Evolutionary conservation across 371 early-diverging fungal genomes (phyloP), one percentile per base, ranked within the genome.

Genomic region (Mucor mucedo): DNA sequence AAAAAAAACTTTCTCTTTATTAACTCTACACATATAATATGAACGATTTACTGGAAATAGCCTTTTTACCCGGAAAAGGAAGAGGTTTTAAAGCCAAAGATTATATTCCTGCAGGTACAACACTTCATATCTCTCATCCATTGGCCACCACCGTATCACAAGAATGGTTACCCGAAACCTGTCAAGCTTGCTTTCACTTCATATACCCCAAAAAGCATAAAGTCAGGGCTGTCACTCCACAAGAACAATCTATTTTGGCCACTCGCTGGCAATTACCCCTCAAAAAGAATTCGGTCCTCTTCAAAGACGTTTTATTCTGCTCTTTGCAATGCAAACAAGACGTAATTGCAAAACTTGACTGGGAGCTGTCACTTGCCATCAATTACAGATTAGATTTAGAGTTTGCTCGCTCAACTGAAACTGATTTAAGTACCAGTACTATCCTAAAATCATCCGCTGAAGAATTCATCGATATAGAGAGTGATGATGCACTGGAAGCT

Each of bases 141-240:
- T 54, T 76, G 1, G 70, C 80, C 5, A 67, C 74, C 3, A 63
- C 62, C 30, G 72, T 76, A 14, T 72, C 74, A 30, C 72, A 77
- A 49, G 78, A 77, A 65, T 80, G 76, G 78, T 67, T 54, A 9
- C 71, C 74, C 11, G 80, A 80, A 47, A 76, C 77, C 3, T 80
- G 80, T 27, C 21, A 21, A 21, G 54, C 63, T 2, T 75, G 78
- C 41, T 80, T 76, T 55, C 57, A 65, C 33, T 80, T 77, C 33
- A 56, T 49, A 21, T 78, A 78, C 45, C 78, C 80, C 9, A 76
- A 74, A 42, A 68, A 68, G 21, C 70, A 72, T 69, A 67, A 69
- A 10, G 38, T 71, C 35, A 77, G 66, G 45, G 55, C 58, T 2
- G 39, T 72, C n/a, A 45, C 52, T 7, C 39, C 45, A 38, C 40